Evolutionary conservation across 2,329 filamentous ascomycete species (phyloP).

Genomic region (Talaromyces amestolkiae): DNA sequence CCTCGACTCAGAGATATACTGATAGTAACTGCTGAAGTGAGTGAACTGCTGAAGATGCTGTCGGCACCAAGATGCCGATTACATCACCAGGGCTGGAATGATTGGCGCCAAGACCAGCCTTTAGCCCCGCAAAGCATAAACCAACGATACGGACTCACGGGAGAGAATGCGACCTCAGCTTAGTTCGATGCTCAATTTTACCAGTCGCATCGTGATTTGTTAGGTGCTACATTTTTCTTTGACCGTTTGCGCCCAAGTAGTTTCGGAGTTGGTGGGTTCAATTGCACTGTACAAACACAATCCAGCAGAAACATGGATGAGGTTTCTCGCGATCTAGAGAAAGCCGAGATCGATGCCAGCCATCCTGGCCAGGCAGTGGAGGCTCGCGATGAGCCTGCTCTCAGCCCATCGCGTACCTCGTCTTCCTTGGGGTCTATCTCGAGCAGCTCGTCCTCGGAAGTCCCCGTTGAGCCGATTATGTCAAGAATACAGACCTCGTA

Average conservation of each 20-base stretch:
- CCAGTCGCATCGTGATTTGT: not conserved
- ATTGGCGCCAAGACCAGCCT: not conserved
- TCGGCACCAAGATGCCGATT: not conserved
- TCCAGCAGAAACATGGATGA: constrained; percentile 34
- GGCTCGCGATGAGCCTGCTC: constrained; percentile 18
- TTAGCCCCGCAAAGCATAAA: not conserved
- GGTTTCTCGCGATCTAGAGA: constrained; percentile 37
- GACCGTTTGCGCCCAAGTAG: not conserved
- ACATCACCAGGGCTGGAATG: too few relatives aligned
- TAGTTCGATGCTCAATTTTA: not conserved
- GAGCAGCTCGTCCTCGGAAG: constrained; percentile 25
- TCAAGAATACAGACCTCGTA: constrained; percentile 35
- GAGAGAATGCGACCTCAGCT: not conserved
- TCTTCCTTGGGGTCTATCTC: constrained; percentile 27
- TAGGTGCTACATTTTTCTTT: not conserved
- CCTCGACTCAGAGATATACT: not conserved
- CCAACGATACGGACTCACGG: not conserved
- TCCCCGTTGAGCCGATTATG: constrained; percentile 26
- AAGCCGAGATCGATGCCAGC: constrained; percentile 34
- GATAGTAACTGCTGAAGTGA: not conserved
- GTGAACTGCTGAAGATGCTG: not conserved
- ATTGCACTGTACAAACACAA: not conserved
- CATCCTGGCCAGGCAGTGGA: constrained; percentile 23
- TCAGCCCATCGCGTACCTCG: constrained; percentile 22
- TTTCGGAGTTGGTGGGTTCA: not conserved